Evolutionary conservation across 495 filamentous ascomycete genomes (phyloP), one percentile per base, ranked within the genome.

Genomic region (Hypoxylon lenormandii): DNA sequence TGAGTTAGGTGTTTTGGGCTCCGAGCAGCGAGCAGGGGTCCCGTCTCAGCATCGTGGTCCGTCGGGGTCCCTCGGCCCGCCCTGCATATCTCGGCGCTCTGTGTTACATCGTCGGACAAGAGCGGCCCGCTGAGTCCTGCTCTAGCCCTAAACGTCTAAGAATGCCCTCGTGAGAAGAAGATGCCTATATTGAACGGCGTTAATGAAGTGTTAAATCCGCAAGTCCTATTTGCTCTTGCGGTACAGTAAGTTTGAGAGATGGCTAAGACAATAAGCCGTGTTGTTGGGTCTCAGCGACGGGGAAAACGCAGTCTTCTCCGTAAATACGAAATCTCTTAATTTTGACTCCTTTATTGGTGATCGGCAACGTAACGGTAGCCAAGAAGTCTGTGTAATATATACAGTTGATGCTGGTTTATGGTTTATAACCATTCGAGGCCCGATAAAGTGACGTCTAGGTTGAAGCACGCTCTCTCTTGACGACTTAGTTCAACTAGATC

Each of bases 31-130:
- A 16, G 8, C 38, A 16, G 15, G 38, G 15, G 15, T 16, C 38
- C 38, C 38, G 38, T 42, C 7, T 42, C 38, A 42, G 38, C 38
- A 42, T 42, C 15, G 13, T 42, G 1, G 3, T 42, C 38, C 15
- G 38, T 42, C 38, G 38, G 38, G 38, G 38, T 42, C 38, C 38
- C 38, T 42, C 38, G 38, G 38, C 5, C 38, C 38, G 38, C 38
- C 38, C 15, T 42, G 38, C 12, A n/a, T 5, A 42, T n/a, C 15
- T n/a, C 38, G 38, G 38, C 38, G 38, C 15, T 42, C 38, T 42
- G 15, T 42, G 38, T 42, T 42, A 42, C 38, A 42, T 42, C 38
- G 13, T 42, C 38, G 38, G 38, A 42, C 38, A n/a, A 42, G 38
- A 42, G 38, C 38, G 38, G 38, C 13, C 38, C 38, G 38, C 38